Evolutionary conservation across 257 asterid species (phyloP).

Genomic region (Petrea volubilis): DNA sequence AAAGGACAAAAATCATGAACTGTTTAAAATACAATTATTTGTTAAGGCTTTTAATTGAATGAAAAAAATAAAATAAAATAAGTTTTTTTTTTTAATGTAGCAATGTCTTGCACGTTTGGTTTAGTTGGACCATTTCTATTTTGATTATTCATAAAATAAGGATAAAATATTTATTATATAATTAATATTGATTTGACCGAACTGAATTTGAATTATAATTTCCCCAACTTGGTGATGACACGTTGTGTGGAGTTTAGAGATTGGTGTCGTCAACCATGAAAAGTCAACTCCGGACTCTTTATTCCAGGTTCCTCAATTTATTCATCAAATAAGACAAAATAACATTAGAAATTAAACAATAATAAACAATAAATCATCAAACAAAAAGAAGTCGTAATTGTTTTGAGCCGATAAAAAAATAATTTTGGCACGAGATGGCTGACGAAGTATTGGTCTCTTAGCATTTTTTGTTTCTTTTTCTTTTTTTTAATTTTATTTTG

Average conservation of each 20-base stretch:
- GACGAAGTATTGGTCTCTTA: too few relatives aligned
- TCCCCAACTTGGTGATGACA: too few relatives aligned
- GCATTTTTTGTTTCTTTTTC: too few relatives aligned
- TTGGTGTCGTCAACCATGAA: neutral
- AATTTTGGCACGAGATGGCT: neutral
- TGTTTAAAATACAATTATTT: neutral
- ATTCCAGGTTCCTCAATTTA: neutral
- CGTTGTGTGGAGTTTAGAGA: neutral
- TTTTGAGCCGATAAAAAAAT: neutral
- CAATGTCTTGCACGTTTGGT: slow-evolving; percentile 33
- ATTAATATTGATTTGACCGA: too few relatives aligned
- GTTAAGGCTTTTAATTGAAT: neutral
- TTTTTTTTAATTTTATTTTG: too few relatives aligned
- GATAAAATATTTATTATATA: too few relatives aligned
- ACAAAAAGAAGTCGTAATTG: neutral
- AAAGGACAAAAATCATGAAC: slow-evolving; percentile 12
- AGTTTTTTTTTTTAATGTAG: neutral
- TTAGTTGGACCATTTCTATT: slow-evolving; percentile 19
- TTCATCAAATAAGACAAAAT: neutral
- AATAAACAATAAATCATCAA: neutral
- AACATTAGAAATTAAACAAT: neutral
- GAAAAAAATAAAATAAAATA: neutral
- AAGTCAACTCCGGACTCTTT: neutral
- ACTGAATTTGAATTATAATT: too few relatives aligned
- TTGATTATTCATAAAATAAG: neutral